Base-by-base conservation (phyloP, 176 grass and related monocot species). In the Bonia amplexicaulis region DNA sequence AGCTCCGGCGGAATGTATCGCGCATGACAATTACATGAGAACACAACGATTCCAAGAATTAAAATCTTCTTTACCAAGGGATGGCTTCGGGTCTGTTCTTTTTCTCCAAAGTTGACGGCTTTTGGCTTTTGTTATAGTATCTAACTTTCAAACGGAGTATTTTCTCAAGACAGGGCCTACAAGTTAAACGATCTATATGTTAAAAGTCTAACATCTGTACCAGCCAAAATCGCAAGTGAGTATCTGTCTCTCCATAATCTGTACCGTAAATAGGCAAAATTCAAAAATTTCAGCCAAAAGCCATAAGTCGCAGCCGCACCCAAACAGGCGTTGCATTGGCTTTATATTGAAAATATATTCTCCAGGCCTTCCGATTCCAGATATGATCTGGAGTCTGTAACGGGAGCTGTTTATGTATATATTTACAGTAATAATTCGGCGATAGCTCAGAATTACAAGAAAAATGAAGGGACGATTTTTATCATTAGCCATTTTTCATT, bases 351-450 rank as follows among this genome's bases (percentile, higher is more conserved):
- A 35, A 10, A 25, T 4, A 10, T 41, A 45, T 31, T 55, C 61
- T 27, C 33, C 71, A 20, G 46, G 15, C 20, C 5, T 27, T 23
- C 3, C 3, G 23, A 20, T 27, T 55, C 54, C 60, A 67, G 31
- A 61, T 58, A 20, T 22, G 27, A 7, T 9, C 40, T 58, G 16
- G 63, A 77, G 47, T 27, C 9, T 54, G 31, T 22, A 37, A 64
- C 41, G 73, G 23, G 49, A 57, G 39, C 52, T 46, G 35, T 35
- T 69, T 51, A 37, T 53, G 55, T 51, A 59, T 70, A 69, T 85
- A 85, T 85, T 89, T 89, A 74, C 82, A 89, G 23, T 14, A 17
- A 74, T 29, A 46, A 40, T 46, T 16, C 48, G 8, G 9, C 40
- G 20, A 40, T 29, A 20, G 20, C 26, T n/a, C 26, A 68, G 39